A percentile compares a stretch with the other conserved stretches of the same genome.
Conservation (phyloP, 2,329 filamentous ascomycete species). For the Xylaria sp. region DNA sequence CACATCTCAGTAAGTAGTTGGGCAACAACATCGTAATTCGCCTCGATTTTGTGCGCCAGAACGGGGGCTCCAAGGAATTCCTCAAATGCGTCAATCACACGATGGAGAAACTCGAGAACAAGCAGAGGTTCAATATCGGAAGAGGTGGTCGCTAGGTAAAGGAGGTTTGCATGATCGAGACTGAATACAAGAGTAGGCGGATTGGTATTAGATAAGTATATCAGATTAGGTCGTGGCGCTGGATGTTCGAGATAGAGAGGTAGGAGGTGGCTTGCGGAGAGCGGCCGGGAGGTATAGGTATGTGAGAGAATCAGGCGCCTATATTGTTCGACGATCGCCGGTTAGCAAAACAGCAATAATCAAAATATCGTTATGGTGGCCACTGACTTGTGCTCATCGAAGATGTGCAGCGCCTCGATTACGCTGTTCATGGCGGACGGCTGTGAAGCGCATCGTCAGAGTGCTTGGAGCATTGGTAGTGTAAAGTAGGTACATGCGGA, state of each 20-base stretch:
- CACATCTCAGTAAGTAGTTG: slow-evolving; percentile 95
- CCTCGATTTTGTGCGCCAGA: slow-evolving; percentile 78
- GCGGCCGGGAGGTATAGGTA: slow-evolving; percentile 76
- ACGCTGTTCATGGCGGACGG: slow-evolving; percentile 67
- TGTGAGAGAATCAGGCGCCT: slow-evolving; percentile 85
- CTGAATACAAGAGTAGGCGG: slow-evolving; percentile 88
- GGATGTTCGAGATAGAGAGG: slow-evolving; percentile 83
- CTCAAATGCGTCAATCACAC: slow-evolving; percentile 85
- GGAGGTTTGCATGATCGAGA: slow-evolving; percentile 76
- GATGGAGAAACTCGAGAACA: slow-evolving; percentile 89
- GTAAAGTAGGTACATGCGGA: neutral
- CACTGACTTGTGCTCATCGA: slow-evolving; percentile 84
- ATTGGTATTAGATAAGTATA: slow-evolving; percentile 75
- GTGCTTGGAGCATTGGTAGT: neutral
- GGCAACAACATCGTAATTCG: slow-evolving; percentile 86
- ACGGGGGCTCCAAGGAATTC: slow-evolving; percentile 89
- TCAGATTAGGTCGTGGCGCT: slow-evolving; percentile 73
- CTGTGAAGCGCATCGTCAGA: slow-evolving; percentile 27
- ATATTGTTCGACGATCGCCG: slow-evolving; percentile 23
- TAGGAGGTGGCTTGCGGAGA: slow-evolving; percentile 69
- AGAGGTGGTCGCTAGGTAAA: slow-evolving; percentile 81
- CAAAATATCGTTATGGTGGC: neutral
- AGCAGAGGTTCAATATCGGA: slow-evolving; percentile 84
- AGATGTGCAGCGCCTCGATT: slow-evolving; percentile 94
- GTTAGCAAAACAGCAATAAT: slow-evolving; percentile 2